Percentiles rank a stretch among this genome's conserved stretches.
These are phyloP conservation scores for Silene uniflora DNA, from an alignment of 148 eudicot genomes.

Conservation along the genomic window DNA sequence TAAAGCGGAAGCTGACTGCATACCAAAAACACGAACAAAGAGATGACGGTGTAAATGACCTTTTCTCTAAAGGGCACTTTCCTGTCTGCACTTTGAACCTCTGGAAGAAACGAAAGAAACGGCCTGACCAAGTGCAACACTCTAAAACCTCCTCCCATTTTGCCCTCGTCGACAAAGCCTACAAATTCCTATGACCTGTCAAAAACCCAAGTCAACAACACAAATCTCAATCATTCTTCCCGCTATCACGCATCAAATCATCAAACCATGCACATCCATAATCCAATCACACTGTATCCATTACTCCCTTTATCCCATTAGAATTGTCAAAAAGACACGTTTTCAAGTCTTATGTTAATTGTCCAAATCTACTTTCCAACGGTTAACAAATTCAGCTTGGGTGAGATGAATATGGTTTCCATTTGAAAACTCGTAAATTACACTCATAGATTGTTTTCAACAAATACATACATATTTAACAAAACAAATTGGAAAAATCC, in stretches of 20 bases:
- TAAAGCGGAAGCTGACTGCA: conserved; percentile 75
- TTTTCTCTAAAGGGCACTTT: conserved; percentile 60
- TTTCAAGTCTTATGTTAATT: neutral
- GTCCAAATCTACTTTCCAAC: neutral
- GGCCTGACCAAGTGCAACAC: conserved; percentile 61
- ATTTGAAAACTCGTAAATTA: neutral
- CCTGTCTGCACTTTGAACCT: conserved; percentile 49
- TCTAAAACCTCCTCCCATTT: conserved; percentile 64
- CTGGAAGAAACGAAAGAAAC: conserved; percentile 55
- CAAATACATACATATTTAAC: neutral
- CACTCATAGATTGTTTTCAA: neutral
- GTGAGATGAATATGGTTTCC: neutral
- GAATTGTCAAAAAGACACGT: neutral
- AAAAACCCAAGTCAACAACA: too few species aligned
- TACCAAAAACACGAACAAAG: conserved; percentile 55
- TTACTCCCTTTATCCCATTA: neutral
- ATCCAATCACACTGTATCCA: neutral
- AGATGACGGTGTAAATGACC: conserved; percentile 55
- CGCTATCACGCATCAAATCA: neutral
- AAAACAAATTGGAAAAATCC: too few species aligned
- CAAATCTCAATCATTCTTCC: neutral
- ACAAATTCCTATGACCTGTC: neutral
- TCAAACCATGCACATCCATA: neutral
- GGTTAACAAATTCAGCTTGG: neutral
- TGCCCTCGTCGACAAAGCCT: neutral